Evolutionary conservation across 345 rosid genomes (phyloP), one percentile per base, ranked within the genome.

Genomic region (Salix koriyanagi): DNA sequence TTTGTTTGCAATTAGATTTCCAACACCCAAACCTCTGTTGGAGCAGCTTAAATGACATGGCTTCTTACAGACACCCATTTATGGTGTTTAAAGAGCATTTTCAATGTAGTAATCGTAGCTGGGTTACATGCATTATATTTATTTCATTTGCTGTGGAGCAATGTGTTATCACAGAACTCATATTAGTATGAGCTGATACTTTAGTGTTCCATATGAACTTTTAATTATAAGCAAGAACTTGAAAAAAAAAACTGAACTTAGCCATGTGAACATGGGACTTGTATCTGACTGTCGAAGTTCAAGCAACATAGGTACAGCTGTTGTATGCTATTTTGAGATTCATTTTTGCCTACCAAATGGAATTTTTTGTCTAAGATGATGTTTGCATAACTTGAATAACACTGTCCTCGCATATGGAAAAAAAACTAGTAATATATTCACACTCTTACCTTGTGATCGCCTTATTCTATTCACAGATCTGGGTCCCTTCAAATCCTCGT

Each of bases 401-500:
- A 46, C 48, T 19, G n/a, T 34, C 64, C 68, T 60, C 10, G 39
- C 32, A n/a, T 37, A 23, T 58, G 44, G 25, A n/a, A n/a, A 56
- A 54, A 52, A 30, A 13, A n/a, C 11, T 3, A 58, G 12, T 10
- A 58, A 58, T 58, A n/a, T 3, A 58, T 58, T 71, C 16, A 67
- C 32, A 32, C 12, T 26, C 44, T 67, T 2, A 61, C 28, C 62
- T 65, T 37, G 21, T 7, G 44, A 60, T 16, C 76, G 74, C 62
- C 42, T 76, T 30, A 12, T 76, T 76, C 44, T 79, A 78, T 79
- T 44, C 65, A 69, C 88, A 96, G 99, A 92, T 96, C 48, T 96
- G 98, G 98, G 97, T 87, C 74, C 89, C 99, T 28, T 86, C 97
- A 65, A 96, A 96, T 87, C 98, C 99, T 73, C 93, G 90, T 78